Evolutionary conservation across 2,329 filamentous ascomycete species (phyloP), one percentile per base, ranked within the genome.

Genomic region (Rutstroemia sp.): DNA sequence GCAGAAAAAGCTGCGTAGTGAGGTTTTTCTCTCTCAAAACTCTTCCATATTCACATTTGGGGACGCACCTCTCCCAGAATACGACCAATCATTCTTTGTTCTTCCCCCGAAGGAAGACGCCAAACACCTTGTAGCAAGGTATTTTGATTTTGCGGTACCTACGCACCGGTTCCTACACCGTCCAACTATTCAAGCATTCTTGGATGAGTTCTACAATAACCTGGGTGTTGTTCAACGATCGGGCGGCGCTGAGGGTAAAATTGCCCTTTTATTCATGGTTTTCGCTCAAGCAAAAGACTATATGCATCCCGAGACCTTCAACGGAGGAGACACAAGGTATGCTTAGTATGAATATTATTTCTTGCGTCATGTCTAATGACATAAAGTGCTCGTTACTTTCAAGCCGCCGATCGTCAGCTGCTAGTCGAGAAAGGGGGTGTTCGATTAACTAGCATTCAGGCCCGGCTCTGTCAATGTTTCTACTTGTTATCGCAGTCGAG

Each of bases 121-220:
- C 10, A 34, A 59, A 12, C 50, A n/a, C 6, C 10, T 68, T 71
- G 10, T 83, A 4, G 71, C 73, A 7, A 70, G 80, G 6, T 84
- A 83, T 54, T 84, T 84, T 59, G 80, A 83, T 48, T 80, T 79
- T 56, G 81, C 79, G 6, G 79, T 81, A 19, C 79, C 81, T 0
- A 84, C 81, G 0, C 82, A 83, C 61, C 75, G 80, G 3, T 80
- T 83, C 56, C 63, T 84, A 19, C 79, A 83, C 62, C 71, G 79
- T 0, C 77, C 78, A 0, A 78, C 75, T 2, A 75, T 81, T 0
- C 74, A 79, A 51, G 52, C 60, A 0, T 82, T 79, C 78, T 62
- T 78, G 2, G 66, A 71, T 25, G 73, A 76, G 23, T 74, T 78
- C 42, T 79, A 79, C 57, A 71, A 73, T 19, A 74, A 70, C 18